Base-by-base conservation (phyloP, 2,329 filamentous ascomycete genomes). In the Rutstroemia sydowiana region DNA sequence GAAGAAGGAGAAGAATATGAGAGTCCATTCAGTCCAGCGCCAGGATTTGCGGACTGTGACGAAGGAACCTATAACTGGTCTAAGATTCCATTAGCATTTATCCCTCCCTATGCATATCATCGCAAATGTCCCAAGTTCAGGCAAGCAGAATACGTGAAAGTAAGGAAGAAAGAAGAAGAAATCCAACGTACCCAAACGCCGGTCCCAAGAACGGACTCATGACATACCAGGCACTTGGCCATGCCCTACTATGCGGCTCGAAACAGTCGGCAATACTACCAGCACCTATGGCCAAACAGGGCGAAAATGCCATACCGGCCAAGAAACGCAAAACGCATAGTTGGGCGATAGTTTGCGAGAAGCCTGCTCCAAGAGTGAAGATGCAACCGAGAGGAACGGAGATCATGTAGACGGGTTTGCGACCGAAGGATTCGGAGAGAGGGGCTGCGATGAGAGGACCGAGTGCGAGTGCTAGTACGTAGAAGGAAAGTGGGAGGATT, bases 391-490 rank as follows among this genome's bases (percentile, higher is more conserved):
- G 71, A 0, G 75, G 45, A 39, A 73, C 76, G 0, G 71, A 71
- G 0, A 61, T 43, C 30, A 75, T 69, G 6, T 75, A 63, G 7
- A 77, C 63, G 0, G 58, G 52, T 42, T 68, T 57, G 0, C 76
- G 61, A 14, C 81, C 81, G 57, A 77, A 81, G 1, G 80, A 66
- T 61, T 87, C 82, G 4, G 75, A 79, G 6, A 84, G 49, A 0
- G 83, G 82, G 0, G 78, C 79, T 48, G 79, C 75, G 5, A 85
- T 39, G 41, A 85, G 65, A 0, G 82, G 81, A 0, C 81, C 82
- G 21, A 79, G 75, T 1, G 76, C 79, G 48, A 81, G 78, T 13
- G 84, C 84, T 0, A 87, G 69, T 2, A 88, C 72, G 63, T 84
- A 64, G 5, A 65, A 59, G 13, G 62, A 43, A 7, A 61, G 37